Base-by-base conservation (phyloP, 2,329 filamentous ascomycete genomes). In the Penicillium corylophilum region DNA sequence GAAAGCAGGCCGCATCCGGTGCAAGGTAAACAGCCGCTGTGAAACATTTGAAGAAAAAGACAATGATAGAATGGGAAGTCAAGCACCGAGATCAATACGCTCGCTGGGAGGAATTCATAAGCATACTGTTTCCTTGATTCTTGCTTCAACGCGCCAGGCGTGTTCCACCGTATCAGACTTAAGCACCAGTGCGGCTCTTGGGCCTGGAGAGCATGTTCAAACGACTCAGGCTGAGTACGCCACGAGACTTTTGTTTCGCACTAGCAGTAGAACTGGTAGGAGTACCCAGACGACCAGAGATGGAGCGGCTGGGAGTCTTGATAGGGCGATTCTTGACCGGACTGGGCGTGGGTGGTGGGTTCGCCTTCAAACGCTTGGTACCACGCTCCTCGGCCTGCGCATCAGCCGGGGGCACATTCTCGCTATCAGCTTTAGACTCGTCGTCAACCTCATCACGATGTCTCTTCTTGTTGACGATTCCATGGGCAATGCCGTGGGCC, bases 201-300 rank as follows among this genome's bases (percentile, higher is more conserved):
- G 77, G 77, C 51, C 72, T 72, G 15, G 74, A 66, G 29, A 79
- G 68, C 71, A 77, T 71, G 53, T 78, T 77, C 61, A 79, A 61
- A 24, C 77, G 73, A 53, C 73, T 76, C 59, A 77, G 61, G 48
- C 71, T 79, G 46, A 78, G 63, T 16, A 69, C 64, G 16, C 64
- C 60, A 18, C 62, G 66, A 23, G 50, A 60, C 50, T 62, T 72
- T 44, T 65, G 52, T 31, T 60, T 64, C 16, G 64, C 61, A 41
- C 66, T 70, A 13, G 61, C 63, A 12, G 68, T 63, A 20, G 63
- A 59, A 43, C 66, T 71, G 10, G 61, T 61, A 9, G 68, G 67
- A 31, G 69, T 70, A 16, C 64, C 59, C 4, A 51, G 45, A 16
- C 60, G 57, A 22, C 51, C 50, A 5, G 62, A 58, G 15, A 56